Base-by-base conservation (phyloP, 495 filamentous ascomycete species). In the Lindgomyces ingoldianus region DNA sequence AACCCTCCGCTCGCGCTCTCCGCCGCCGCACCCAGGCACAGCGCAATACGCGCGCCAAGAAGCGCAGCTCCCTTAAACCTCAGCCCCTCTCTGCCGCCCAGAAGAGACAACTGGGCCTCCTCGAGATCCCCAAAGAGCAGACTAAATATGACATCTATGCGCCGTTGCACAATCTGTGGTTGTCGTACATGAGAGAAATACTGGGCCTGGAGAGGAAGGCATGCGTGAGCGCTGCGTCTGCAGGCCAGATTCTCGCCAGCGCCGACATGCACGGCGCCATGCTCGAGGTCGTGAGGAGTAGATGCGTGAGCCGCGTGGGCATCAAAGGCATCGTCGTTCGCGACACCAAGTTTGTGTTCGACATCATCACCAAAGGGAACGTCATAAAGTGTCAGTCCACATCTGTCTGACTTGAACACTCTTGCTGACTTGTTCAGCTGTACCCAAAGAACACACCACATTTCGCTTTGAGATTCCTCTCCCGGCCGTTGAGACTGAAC, bases 231-330 rank as follows among this genome's bases (percentile, higher is more conserved):
- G 75, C 80, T 59, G 74, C 64, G 69, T 81, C 69, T 73, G 85
- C 71, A 61, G 85, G 85, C 16, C 85, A 86, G 30, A 87, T 90
- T 73, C 75, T 96, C 55, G 85, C 81, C 21, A 89, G 87, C 70
- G 91, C 91, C 39, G 94, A 98, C 74, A 95, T 87, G 68, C 94
- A 97, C 74, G 94, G 94, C 0, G 92, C 93, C 18, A 78, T 86
- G 73, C 73, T 97, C 14, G 87, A 91, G 81, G 89, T 98, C 29
- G 89, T 93, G 60, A 77, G 93, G 61, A 90, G 90, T 74, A 72
- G 84, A 51, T 96, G 90, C 78, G 84, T 87, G 44, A 85, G 88
- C 44, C 78, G 93, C 57, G 94, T 98, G 3, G 93, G 94, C 0
- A 70, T 91, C 46, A 84, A 77, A 68, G 94, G 94, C 14, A 91